Evolutionary conservation across 148 eudicot genomes (phyloP).

Genomic region (Fagopyrum homotropicum): DNA sequence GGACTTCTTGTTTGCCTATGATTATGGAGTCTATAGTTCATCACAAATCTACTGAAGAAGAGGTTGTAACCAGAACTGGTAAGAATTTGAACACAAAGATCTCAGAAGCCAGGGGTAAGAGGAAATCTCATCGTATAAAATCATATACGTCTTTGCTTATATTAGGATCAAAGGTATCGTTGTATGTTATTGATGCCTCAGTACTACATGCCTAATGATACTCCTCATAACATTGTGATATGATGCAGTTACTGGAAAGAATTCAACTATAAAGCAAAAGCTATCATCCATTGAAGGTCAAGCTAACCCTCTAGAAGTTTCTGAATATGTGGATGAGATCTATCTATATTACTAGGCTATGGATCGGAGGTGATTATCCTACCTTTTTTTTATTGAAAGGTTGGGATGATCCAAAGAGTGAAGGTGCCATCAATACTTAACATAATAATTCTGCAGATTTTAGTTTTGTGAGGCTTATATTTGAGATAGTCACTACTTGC

Average conservation of each 20-base stretch:
- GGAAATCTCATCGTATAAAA: constrained; percentile 59
- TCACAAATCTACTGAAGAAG: constrained; percentile 24
- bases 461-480: too few relatives aligned
- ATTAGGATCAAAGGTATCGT: constrained; percentile 60
- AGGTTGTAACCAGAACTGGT: constrained; percentile 18
- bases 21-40: too few relatives aligned
- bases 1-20: too few relatives aligned
- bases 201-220: too few relatives aligned
- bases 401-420: too few relatives aligned
- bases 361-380: constrained; percentile 56
- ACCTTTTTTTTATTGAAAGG: background rate
- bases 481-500: too few relatives aligned
- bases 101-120: constrained; percentile 23
- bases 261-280: constrained; percentile 24
- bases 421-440: too few relatives aligned
- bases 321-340: constrained; percentile 91
- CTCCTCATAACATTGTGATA: too few relatives aligned
- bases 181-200: background rate
- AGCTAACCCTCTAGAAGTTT: constrained; percentile 79
- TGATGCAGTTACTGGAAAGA: constrained; percentile 43
- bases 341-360: constrained; percentile 79
- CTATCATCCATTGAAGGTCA: constrained; percentile 61
- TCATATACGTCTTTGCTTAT: constrained; percentile 63
- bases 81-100: too few relatives aligned
- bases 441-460: too few relatives aligned